phyloP scores from a whole-genome alignment of 2,329 filamentous ascomycete genomes.

The Claviceps purpurea region DNA sequence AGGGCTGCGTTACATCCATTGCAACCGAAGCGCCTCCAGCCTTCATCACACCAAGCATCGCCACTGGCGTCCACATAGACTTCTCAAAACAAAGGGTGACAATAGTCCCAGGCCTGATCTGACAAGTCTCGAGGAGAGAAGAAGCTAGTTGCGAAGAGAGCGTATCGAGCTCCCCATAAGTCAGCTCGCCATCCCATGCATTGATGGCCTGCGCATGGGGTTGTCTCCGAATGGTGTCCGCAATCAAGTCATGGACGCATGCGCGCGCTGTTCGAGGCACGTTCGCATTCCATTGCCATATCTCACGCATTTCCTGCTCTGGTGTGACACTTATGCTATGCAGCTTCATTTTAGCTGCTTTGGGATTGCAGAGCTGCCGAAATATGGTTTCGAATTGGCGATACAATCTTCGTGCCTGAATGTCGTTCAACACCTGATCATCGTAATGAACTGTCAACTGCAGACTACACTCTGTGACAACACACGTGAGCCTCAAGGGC shows the following conservation, averaged over 20 bases:
- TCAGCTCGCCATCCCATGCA: constrained; percentile 36
- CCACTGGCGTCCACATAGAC: constrained; percentile 31
- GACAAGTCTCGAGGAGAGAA: constrained; percentile 21
- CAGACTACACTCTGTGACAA: neutral
- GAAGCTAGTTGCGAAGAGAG: constrained; percentile 28
- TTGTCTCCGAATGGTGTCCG: constrained; percentile 20
- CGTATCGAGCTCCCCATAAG: constrained; percentile 30
- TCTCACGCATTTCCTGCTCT: constrained; percentile 1
- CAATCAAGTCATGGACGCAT: constrained; percentile 35
- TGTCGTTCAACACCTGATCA: neutral
- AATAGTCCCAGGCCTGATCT: constrained; percentile 24
- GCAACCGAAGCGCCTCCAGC: constrained; percentile 31
- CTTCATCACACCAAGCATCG: constrained; percentile 34
- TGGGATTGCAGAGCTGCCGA: neutral
- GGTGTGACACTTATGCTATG: neutral
- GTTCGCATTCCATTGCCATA: constrained; percentile 33
- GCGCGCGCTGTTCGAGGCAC: constrained; percentile 25
- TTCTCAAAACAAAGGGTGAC: constrained; percentile 39
- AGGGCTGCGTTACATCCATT: constrained; percentile 32
- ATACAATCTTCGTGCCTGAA: neutral
- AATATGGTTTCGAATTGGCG: neutral
- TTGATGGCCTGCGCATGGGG: constrained; percentile 30
- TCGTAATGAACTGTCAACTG: neutral
- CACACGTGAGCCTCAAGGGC: too few relatives aligned
- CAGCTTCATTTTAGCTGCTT: neutral